Percentiles rank a stretch among this genome's conserved stretches.
These are phyloP conservation scores for Cynara cardunculus DNA, from an alignment of 129 eudicot genomes.

Conservation along the genomic window DNA sequence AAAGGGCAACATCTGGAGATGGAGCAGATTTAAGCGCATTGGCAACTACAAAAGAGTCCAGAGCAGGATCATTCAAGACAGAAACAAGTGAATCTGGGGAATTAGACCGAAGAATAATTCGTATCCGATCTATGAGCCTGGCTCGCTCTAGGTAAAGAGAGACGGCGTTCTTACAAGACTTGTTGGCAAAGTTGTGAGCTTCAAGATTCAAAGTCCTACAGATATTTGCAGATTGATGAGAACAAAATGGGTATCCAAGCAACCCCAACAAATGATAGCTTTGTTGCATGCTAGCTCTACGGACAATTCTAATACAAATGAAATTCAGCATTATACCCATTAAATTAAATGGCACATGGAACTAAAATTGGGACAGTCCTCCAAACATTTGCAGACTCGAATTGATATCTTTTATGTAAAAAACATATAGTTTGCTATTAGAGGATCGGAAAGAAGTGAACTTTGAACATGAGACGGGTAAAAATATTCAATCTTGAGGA, in stretches of 20 bases:
- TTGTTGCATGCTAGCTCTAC: neutral
- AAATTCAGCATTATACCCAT: slow-evolving; percentile 20
- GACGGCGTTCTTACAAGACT: slow-evolving; percentile 41
- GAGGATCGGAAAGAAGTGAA: neutral
- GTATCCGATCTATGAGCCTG: slow-evolving; percentile 63
- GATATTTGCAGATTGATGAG: neutral
- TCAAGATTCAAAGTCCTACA: slow-evolving; percentile 17
- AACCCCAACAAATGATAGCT: neutral
- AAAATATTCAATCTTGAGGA: neutral
- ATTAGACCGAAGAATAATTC: slow-evolving; percentile 49
- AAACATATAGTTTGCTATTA: neutral
- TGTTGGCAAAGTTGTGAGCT: slow-evolving; percentile 32
- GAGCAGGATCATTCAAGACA: slow-evolving; percentile 46
- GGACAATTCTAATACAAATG: neutral
- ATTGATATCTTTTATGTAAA: neutral
- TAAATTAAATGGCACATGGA: neutral
- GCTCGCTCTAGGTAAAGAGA: slow-evolving; percentile 71
- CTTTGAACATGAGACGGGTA: neutral
- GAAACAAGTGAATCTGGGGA: slow-evolving; percentile 41
- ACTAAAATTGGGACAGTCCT: neutral
- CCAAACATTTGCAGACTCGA: neutral
- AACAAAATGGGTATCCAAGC: slow-evolving; percentile 4
- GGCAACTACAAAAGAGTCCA: slow-evolving; percentile 82
- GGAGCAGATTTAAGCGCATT: slow-evolving; percentile 78
- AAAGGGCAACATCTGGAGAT: slow-evolving; percentile 67